Evolutionary conservation across 805 yeast genomes (phyloP).

Genomic region (Cyberlindnera amylophila): DNA sequence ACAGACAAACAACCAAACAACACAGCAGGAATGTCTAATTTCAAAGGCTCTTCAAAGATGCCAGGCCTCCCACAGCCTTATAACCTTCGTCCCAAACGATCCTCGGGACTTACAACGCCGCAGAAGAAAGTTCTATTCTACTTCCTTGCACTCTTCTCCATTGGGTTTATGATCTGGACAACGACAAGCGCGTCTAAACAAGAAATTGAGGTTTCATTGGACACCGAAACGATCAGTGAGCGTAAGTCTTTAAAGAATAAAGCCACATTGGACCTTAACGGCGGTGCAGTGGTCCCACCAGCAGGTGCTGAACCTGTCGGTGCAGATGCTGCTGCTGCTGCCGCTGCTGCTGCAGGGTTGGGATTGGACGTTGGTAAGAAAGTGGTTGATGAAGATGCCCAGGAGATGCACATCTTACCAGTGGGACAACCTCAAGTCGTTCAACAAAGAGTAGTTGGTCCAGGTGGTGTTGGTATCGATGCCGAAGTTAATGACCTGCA

Average conservation of each 20-base stretch:
- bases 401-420: conserved; percentile 5
- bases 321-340: no score
- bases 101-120: conserved; percentile 46
- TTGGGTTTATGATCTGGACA: conserved; percentile 32
- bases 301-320: no score
- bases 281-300: neutral
- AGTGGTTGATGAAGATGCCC: neutral
- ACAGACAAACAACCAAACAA: no score
- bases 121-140: conserved; percentile 43
- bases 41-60: conserved; percentile 31
- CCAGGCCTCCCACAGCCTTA: conserved; percentile 43
- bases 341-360: no score
- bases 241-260: conserved; percentile 1
- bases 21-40: conserved; percentile 28
- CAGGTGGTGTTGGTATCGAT: conserved; percentile 10
- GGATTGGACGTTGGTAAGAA: neutral
- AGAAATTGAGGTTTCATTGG: conserved; percentile 26
- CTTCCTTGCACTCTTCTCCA: conserved; percentile 29
- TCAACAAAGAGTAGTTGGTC: conserved; percentile 9
- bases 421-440: conserved; percentile 10
- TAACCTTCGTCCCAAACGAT: conserved; percentile 29
- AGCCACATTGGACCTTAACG: neutral
- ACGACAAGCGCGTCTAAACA: conserved; percentile 21
- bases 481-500: neutral
- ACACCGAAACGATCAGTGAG: conserved; percentile 10